Evolutionary conservation across 2,329 filamentous ascomycete species (phyloP).

Genomic region (Calonectria pseudoreteaudii): DNA sequence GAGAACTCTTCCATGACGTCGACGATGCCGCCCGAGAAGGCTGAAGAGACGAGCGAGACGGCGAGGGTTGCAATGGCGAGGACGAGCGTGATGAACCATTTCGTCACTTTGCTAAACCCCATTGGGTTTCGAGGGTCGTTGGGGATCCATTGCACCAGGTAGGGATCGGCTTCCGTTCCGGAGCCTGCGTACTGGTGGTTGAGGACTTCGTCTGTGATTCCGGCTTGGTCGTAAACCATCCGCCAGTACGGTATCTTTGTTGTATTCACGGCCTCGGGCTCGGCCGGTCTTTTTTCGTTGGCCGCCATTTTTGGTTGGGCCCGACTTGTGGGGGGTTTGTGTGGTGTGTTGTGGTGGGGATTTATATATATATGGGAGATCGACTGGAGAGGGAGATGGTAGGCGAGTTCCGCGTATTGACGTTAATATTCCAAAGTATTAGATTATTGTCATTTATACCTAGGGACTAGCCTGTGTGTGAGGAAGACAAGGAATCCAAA

Average conservation of each 20-base stretch:
- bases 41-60: constrained; percentile 12
- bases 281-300: constrained; percentile 1
- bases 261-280: background rate
- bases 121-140: constrained; percentile 21
- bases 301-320: background rate
- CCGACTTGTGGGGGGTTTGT: background rate
- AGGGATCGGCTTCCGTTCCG: constrained; percentile 6
- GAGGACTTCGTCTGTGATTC: constrained; percentile 12
- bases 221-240: constrained; percentile 10
- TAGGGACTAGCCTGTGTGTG: background rate
- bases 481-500: background rate
- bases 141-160: constrained; percentile 17
- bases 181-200: constrained; percentile 15
- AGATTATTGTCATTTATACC: background rate
- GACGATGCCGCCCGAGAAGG: constrained; percentile 2
- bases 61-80: constrained; percentile 18
- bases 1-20: constrained; percentile 5
- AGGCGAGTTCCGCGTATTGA: background rate
- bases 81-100: constrained; percentile 15
- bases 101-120: background rate
- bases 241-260: constrained; percentile 17
- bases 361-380: background rate
- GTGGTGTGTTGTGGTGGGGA: too few species aligned
- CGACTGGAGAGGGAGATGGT: background rate
- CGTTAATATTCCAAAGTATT: background rate